Conservation (phyloP, 75 land plant genomes). For the Cunninghamia lanceolata region DNA sequence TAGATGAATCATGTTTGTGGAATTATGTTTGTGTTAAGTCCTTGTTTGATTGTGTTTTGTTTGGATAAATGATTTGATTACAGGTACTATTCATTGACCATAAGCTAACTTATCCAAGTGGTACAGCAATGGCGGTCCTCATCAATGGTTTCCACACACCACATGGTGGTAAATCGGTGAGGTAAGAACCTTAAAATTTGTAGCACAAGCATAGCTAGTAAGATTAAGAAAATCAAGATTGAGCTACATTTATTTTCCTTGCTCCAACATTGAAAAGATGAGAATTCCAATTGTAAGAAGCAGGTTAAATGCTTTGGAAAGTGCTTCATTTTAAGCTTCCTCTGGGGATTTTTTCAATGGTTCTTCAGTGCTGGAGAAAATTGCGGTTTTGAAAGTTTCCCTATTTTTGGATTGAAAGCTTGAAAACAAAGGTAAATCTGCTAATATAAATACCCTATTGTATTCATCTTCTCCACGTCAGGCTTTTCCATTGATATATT, state of each 20-base stretch:
- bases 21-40: too few relatives aligned
- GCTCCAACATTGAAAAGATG: not conserved
- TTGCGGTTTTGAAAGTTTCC: conserved; percentile 85
- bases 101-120: too few relatives aligned
- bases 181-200: not conserved
- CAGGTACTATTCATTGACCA: not conserved
- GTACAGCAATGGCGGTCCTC: too few relatives aligned
- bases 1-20: too few relatives aligned
- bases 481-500: not conserved
- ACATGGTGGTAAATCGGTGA: conserved; percentile 19
- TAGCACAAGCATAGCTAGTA: not conserved
- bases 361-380: conserved; percentile 69
- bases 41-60: not conserved
- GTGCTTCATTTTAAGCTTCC: conserved; percentile 68
- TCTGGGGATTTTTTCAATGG: conserved; percentile 90
- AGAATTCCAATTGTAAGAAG: not conserved
- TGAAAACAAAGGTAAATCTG: conserved; percentile 33
- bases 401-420: conserved; percentile 80
- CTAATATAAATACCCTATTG: not conserved
- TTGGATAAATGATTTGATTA: not conserved
- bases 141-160: too few relatives aligned
- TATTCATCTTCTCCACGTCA: not conserved
- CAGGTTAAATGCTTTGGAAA: conserved; percentile 36
- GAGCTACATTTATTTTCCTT: not conserved
- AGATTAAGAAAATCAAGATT: too few relatives aligned